Conservation (phyloP, 2,329 filamentous ascomycete genomes). For the Curvularia hawaiiensis region DNA sequence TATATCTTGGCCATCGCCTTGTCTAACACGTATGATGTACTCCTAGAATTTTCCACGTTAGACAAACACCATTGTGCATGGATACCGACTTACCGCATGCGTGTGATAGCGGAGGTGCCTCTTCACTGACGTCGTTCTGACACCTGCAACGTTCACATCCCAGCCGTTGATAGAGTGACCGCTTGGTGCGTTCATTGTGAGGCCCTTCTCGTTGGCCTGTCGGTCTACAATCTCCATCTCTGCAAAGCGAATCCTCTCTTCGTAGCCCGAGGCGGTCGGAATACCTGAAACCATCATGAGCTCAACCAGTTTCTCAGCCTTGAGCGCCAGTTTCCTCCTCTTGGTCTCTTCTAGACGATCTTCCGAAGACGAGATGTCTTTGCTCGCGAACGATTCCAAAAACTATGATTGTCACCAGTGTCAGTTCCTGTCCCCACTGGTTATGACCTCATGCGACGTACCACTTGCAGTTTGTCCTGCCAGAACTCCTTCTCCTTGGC, state of each 20-base stretch:
- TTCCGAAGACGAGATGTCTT: conserved; percentile 95
- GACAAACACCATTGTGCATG: background rate
- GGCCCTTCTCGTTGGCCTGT: conserved; percentile 86
- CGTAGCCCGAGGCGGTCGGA: conserved; percentile 93
- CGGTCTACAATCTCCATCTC: conserved; percentile 97
- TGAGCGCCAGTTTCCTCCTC: conserved; percentile 85
- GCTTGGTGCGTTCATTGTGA: conserved; percentile 85
- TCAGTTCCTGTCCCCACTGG: conserved; percentile 23
- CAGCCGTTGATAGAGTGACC: conserved; percentile 93
- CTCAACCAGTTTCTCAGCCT: conserved; percentile 94
- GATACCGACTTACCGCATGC: conserved; percentile 71
- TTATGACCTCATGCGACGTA: conserved; percentile 55
- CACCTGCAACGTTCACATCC: conserved; percentile 94
- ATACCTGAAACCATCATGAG: conserved; percentile 99
- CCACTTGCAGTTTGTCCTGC: conserved; percentile 96
- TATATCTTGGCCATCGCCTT: conserved; percentile 73
- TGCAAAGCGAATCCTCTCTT: conserved; percentile 94
- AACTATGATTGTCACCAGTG: conserved; percentile 63
- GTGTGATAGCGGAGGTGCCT: conserved; percentile 88
- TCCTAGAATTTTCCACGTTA: conserved; percentile 60
- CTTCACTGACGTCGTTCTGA: conserved; percentile 79
- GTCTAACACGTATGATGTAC: conserved; percentile 86
- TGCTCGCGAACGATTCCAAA: conserved; percentile 94
- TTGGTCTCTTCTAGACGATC: conserved; percentile 97
- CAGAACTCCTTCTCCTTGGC: conserved; percentile 99